phyloP scores from a whole-genome alignment of 78 protist species.

The Pigoraptor vietnamica region DNA sequence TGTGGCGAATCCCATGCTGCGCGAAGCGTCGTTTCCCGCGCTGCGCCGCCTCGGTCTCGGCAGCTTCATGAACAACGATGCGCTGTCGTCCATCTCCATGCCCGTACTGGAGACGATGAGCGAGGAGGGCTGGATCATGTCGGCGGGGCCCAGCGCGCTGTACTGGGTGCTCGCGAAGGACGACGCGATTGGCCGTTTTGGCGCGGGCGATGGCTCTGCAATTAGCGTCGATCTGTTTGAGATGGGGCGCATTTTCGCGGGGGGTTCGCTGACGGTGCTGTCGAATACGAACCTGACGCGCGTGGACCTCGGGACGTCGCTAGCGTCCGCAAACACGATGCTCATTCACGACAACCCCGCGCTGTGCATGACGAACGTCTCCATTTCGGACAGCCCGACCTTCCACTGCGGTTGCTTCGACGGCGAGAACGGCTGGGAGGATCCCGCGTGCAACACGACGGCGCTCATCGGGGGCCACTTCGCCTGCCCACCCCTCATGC shows the following conservation, averaged over 20 bases:
- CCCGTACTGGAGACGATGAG: background rate
- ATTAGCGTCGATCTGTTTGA: background rate
- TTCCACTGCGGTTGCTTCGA: background rate
- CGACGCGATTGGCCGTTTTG: background rate
- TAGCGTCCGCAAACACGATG: background rate
- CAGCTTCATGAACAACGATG: background rate
- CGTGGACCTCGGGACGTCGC: background rate
- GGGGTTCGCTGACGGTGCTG: background rate
- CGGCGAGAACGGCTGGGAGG: background rate
- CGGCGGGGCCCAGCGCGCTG: background rate
- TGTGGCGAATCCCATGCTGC: background rate
- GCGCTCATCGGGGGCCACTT: too few species aligned
- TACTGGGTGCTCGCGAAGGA: background rate
- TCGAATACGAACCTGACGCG: background rate
- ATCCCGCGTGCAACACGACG: background rate
- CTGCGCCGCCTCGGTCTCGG: background rate
- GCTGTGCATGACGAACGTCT: background rate
- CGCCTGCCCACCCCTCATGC: too few species aligned
- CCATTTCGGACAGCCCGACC: background rate
- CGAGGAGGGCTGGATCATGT: background rate
- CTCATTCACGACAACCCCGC: background rate
- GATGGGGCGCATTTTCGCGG: background rate
- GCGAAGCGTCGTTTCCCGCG: background rate
- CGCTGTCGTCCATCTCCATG: background rate
- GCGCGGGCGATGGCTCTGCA: background rate